Conservation (phyloP, 306 rosid species). For the Betula pendula region DNA sequence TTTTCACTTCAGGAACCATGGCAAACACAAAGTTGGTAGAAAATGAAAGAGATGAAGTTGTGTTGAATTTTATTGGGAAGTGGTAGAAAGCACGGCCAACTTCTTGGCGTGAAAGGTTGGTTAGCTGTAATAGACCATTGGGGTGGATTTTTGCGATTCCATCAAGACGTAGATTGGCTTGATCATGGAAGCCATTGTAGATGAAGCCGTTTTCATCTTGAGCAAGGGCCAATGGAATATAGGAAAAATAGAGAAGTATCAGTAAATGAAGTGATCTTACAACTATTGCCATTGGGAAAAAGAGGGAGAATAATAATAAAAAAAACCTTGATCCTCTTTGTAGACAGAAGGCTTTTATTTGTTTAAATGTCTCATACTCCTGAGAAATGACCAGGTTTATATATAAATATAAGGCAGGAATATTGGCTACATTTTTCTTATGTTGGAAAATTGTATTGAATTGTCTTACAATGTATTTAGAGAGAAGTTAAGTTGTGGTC, state of each 20-base stretch:
- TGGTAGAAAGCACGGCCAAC: not conserved
- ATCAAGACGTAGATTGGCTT: not conserved
- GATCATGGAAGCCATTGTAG: not conserved
- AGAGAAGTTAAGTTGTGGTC: no score
- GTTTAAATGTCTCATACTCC: not conserved
- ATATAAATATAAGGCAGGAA: no score
- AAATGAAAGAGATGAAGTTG: not conserved
- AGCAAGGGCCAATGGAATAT: not conserved
- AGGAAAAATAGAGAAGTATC: not conserved
- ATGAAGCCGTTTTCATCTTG: constrained; percentile 5
- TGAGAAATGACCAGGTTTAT: no score
- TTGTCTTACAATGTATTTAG: no score
- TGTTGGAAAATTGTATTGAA: no score
- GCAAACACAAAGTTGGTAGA: not conserved
- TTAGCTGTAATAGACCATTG: not conserved
- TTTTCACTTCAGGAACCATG: not conserved
- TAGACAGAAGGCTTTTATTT: not conserved
- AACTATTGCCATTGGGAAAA: not conserved
- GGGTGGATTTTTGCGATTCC: not conserved
- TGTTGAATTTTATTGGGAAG: not conserved
- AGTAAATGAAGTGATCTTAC: not conserved
- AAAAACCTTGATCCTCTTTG: not conserved
- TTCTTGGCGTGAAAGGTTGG: not conserved
- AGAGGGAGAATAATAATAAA: not conserved
- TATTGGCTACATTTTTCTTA: no score